phyloP scores from a whole-genome alignment of 2,329 filamentous ascomycete genomes.

The Cryphonectria carpinicola region DNA sequence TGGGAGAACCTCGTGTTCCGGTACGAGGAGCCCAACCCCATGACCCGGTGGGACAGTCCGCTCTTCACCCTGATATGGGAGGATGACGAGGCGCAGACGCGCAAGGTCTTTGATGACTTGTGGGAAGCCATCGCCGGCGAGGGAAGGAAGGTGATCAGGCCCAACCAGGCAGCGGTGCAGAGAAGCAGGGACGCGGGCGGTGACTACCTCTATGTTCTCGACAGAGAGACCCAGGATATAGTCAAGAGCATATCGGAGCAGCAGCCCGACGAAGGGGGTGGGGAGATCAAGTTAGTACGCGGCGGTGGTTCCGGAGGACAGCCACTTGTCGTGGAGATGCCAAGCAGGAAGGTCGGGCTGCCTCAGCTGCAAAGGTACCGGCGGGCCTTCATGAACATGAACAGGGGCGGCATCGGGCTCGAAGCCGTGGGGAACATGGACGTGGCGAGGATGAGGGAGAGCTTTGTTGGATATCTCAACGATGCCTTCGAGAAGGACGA shows the following conservation, averaged over 20 bases:
- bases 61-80: constrained; percentile 80
- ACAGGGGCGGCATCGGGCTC: constrained; percentile 68
- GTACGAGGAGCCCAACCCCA: constrained; percentile 85
- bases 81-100: constrained; percentile 65
- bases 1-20: constrained; percentile 82
- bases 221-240: constrained; percentile 78
- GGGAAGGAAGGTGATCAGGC: constrained; percentile 65
- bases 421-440: constrained; percentile 59
- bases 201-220: constrained; percentile 80
- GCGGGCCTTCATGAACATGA: constrained; percentile 77
- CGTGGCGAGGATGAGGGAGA: constrained; percentile 60
- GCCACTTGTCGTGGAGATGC: constrained; percentile 65
- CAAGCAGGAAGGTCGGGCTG: constrained; percentile 67
- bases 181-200: constrained; percentile 64
- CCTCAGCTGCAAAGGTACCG: constrained; percentile 78
- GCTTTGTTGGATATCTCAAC: constrained; percentile 70
- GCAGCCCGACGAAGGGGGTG: constrained; percentile 68
- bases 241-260: constrained; percentile 71
- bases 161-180: constrained; percentile 76
- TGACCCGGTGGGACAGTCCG: constrained; percentile 83
- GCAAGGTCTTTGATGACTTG: constrained; percentile 63
- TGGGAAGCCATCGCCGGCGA: constrained; percentile 76
- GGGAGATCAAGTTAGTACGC: constrained; percentile 57
- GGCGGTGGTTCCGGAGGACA: constrained; percentile 40
- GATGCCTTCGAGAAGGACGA: constrained; percentile 64